These are phyloP conservation scores for Pichia exigua DNA, from an alignment of 805 yeast genomes.

Conservation along the genomic window DNA sequence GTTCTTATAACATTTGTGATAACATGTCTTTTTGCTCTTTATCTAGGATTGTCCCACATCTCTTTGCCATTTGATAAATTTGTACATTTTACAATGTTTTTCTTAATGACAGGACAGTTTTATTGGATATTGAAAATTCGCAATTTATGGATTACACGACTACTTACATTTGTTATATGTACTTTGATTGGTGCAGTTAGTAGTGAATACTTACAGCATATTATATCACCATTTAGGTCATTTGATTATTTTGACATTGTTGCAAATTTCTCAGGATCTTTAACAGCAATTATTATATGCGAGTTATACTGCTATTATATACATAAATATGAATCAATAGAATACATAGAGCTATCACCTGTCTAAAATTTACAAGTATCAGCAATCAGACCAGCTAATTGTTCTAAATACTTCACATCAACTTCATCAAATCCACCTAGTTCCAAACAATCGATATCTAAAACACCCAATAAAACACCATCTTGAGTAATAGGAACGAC, in stretches of 20 bases:
- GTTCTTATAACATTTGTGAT: not conserved
- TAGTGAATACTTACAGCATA: slow-evolving; percentile 41
- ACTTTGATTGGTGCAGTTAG: slow-evolving; percentile 37
- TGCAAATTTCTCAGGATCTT: slow-evolving; percentile 23
- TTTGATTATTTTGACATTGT: slow-evolving; percentile 34
- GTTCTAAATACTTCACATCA: slow-evolving; percentile 55
- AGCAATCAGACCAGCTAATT: slow-evolving; percentile 45
- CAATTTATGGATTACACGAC: slow-evolving; percentile 26
- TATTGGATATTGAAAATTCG: slow-evolving; percentile 38
- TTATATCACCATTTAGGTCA: slow-evolving; percentile 35
- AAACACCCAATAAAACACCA: slow-evolving; percentile 56
- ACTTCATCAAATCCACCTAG: slow-evolving; percentile 56
- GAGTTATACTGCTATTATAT: slow-evolving; percentile 5
- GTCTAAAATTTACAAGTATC: slow-evolving; percentile 43
- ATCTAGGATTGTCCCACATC: slow-evolving; percentile 45
- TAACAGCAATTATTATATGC: slow-evolving; percentile 18
- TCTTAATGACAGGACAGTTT: slow-evolving; percentile 38
- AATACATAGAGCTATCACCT: not conserved
- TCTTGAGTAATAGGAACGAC: slow-evolving; percentile 66
- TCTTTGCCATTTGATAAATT: slow-evolving; percentile 40
- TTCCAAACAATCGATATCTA: slow-evolving; percentile 76
- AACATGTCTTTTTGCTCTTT: slow-evolving; percentile 17
- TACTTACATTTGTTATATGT: slow-evolving; percentile 32
- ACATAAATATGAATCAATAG: not conserved
- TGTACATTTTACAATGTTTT: slow-evolving; percentile 39